These are phyloP conservation scores for Lactifluus pinguis DNA, from an alignment of 768 basidiomycete genomes.

Conservation along the genomic window DNA sequence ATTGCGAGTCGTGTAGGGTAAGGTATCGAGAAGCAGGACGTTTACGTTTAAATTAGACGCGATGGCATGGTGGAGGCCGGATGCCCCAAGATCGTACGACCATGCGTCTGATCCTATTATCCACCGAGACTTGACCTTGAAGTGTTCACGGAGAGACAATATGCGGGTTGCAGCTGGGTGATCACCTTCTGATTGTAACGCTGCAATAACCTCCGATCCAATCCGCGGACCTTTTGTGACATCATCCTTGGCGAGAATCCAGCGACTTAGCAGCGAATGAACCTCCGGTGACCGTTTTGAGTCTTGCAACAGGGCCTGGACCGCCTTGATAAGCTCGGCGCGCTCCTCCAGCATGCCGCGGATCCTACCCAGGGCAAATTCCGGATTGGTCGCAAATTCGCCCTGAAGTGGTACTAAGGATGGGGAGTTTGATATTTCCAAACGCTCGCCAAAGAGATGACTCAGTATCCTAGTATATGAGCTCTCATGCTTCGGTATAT, in stretches of 20 bases:
- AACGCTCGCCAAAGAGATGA: slow-evolving; percentile 67
- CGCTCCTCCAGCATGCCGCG: slow-evolving; percentile 74
- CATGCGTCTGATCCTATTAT: slow-evolving; percentile 99
- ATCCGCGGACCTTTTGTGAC: slow-evolving; percentile 47
- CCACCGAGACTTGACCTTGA: slow-evolving; percentile 75
- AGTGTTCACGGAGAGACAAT: slow-evolving; percentile 49
- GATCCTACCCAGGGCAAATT: slow-evolving; percentile 89
- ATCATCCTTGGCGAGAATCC: slow-evolving; percentile 77
- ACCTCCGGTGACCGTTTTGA: slow-evolving; percentile 42
- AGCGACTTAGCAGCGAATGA: slow-evolving; percentile 67
- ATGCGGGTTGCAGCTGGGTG: slow-evolving; percentile 46
- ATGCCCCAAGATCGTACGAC: slow-evolving; percentile 94
- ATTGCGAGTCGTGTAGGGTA: slow-evolving; percentile 78
- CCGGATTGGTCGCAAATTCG: slow-evolving; percentile 73
- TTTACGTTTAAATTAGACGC: slow-evolving; percentile 92
- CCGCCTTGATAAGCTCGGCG: slow-evolving; percentile 50
- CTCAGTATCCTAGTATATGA: slow-evolving; percentile 86
- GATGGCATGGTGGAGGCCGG: slow-evolving; percentile 90
- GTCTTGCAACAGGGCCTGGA: slow-evolving; percentile 57
- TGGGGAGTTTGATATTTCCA: slow-evolving; percentile 84
- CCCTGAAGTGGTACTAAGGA: slow-evolving; percentile 61
- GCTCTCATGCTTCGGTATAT: slow-evolving; percentile 83
- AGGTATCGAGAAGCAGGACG: slow-evolving; percentile 88
- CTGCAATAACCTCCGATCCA: slow-evolving; percentile 47
- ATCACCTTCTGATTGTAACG: slow-evolving; percentile 35